These are phyloP conservation scores for Phytophthora podocarpi DNA, from an alignment of 352 stramenopile species.

Conservation along the genomic window DNA sequence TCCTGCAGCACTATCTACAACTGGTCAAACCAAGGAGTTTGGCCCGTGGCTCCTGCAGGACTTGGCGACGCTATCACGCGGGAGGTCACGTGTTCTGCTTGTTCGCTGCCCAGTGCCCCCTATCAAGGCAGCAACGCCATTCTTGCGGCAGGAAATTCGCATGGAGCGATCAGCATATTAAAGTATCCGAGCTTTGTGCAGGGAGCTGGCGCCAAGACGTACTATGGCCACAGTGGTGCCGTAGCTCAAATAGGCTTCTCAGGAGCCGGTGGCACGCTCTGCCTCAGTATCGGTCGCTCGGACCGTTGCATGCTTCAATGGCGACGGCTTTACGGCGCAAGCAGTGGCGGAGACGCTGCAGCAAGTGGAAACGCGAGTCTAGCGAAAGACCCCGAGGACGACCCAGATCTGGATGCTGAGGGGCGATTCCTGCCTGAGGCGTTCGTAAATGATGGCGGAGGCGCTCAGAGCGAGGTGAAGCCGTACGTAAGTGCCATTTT, in stretches of 20 bases:
- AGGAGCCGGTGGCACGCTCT: slow-evolving; percentile 43
- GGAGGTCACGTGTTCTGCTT: slow-evolving; percentile 52
- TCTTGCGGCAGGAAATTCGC: slow-evolving; percentile 53
- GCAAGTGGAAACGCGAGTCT: slow-evolving; percentile 25
- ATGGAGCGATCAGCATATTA: slow-evolving; percentile 59
- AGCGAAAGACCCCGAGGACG: slow-evolving; percentile 58
- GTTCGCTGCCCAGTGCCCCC: slow-evolving; percentile 37
- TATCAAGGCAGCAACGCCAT: slow-evolving; percentile 35
- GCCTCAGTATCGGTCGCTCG: slow-evolving; percentile 55
- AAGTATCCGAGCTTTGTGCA: slow-evolving; percentile 67
- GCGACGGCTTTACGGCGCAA: slow-evolving; percentile 46
- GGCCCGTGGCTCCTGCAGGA: slow-evolving; percentile 39
- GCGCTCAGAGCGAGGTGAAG: slow-evolving; percentile 53
- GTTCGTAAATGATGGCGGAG: slow-evolving; percentile 54
- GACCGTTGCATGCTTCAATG: slow-evolving; percentile 80
- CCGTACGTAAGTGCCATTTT: slow-evolving; percentile 72
- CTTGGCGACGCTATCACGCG: slow-evolving; percentile 24
- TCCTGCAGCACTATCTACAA: slow-evolving; percentile 78
- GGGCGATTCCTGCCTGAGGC: slow-evolving; percentile 60
- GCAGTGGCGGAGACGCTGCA: slow-evolving; percentile 11
- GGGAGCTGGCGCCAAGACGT: slow-evolving; percentile 62
- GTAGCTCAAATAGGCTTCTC: slow-evolving; percentile 58
- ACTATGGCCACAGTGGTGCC: slow-evolving; percentile 57
- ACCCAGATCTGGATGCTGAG: slow-evolving; percentile 57
- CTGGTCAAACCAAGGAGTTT: slow-evolving; percentile 78